These are phyloP conservation scores for Syzygium oleosum DNA, from an alignment of 345 rosid genomes.

Conservation along the genomic window DNA sequence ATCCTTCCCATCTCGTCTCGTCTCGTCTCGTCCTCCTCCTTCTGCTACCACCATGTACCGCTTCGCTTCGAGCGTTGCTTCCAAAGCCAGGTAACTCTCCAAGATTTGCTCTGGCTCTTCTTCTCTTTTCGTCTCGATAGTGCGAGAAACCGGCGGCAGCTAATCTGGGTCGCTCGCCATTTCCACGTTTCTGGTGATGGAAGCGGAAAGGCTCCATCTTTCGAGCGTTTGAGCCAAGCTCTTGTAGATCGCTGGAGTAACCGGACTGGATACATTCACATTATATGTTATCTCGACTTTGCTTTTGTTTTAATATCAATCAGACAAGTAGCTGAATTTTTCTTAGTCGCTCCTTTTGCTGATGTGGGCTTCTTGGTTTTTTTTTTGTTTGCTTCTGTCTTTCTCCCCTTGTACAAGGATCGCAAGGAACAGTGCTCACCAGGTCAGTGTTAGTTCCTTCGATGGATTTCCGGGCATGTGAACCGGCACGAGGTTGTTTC, in stretches of 20 bases:
- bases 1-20: not conserved
- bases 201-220: not conserved
- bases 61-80: slow-evolving; percentile 50
- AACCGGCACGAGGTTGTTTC: not conserved
- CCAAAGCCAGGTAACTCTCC: slow-evolving; percentile 44
- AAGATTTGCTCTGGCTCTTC: not conserved
- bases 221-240: not conserved
- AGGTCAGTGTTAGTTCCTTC: slow-evolving; percentile 28
- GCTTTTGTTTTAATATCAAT: not conserved
- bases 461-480: not conserved
- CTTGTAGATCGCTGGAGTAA: not conserved
- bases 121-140: not conserved
- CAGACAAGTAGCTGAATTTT: not conserved
- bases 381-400: not conserved
- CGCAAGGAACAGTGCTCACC: slow-evolving; percentile 41
- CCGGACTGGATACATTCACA: not conserved
- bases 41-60: slow-evolving; percentile 38
- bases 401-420: slow-evolving; percentile 21
- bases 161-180: not conserved
- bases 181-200: not conserved
- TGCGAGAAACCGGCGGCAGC: not conserved
- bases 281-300: not conserved
- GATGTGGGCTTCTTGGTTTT: not conserved
- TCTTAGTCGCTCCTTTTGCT: not conserved
- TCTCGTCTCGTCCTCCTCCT: not conserved